These are phyloP conservation scores for Spirogloea muscicola DNA, from an alignment of 139 green algal genomes.

Conservation along the genomic window DNA sequence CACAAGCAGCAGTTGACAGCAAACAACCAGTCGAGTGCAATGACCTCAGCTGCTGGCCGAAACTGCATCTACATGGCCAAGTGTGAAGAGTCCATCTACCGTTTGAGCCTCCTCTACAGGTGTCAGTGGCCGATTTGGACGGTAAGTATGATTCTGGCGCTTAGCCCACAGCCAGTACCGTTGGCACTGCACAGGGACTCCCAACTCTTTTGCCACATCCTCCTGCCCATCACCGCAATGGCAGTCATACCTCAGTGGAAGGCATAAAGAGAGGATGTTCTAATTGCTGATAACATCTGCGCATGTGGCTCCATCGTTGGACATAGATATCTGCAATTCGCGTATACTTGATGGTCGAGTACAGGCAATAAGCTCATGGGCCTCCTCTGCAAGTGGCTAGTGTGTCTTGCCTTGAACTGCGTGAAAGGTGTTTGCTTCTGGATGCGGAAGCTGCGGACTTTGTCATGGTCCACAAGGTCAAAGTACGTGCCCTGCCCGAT, in stretches of 20 bases:
- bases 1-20: too few relatives aligned
- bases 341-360: too few relatives aligned
- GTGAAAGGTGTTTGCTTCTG: slow-evolving; percentile 73
- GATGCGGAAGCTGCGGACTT: slow-evolving; percentile 66
- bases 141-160: slow-evolving; percentile 76
- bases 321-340: too few relatives aligned
- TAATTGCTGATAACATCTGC: too few relatives aligned
- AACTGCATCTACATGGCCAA: too few relatives aligned
- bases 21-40: too few relatives aligned
- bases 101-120: slow-evolving; percentile 30
- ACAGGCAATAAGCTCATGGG: too few relatives aligned
- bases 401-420: slow-evolving; percentile 74
- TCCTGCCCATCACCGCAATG: slow-evolving; percentile 2
- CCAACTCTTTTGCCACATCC: slow-evolving; percentile 61
- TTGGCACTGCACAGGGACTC: slow-evolving; percentile 70
- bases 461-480: slow-evolving; percentile 86
- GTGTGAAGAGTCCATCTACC: too few relatives aligned
- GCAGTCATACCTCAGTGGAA: not conserved
- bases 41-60: too few relatives aligned
- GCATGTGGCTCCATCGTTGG: too few relatives aligned
- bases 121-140: slow-evolving; percentile 59
- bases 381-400: too few relatives aligned
- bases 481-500: slow-evolving; percentile 70
- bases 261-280: too few relatives aligned
- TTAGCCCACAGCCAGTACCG: slow-evolving; percentile 83